These are phyloP conservation scores for Geranomyces variabilis DNA, from an alignment of 192 early-diverging fungal genomes.

Conservation along the genomic window DNA sequence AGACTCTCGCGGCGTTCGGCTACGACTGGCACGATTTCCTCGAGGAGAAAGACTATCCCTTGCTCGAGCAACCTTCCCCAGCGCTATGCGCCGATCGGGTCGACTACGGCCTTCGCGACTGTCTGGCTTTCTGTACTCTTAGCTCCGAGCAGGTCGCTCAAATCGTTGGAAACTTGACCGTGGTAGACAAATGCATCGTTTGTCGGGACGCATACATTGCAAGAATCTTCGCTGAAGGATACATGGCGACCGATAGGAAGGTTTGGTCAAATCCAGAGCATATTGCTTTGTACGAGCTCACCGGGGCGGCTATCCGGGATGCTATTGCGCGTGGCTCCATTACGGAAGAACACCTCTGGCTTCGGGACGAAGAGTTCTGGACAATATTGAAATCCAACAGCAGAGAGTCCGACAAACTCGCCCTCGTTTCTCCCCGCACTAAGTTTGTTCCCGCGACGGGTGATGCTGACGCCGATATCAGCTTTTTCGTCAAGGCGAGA, in stretches of 20 bases:
- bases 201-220: slow-evolving; percentile 19
- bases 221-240: slow-evolving; percentile 23
- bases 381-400: background rate
- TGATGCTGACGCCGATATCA: background rate
- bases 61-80: slow-evolving; percentile 20
- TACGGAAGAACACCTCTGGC: background rate
- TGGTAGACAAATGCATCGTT: slow-evolving; percentile 28
- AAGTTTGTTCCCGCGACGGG: background rate
- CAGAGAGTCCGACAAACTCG: background rate
- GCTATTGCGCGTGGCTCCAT: slow-evolving; percentile 24
- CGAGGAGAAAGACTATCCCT: slow-evolving; percentile 19
- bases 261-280: slow-evolving; percentile 19
- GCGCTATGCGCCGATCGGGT: slow-evolving; percentile 33
- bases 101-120: slow-evolving; percentile 34
- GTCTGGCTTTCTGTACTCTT: slow-evolving; percentile 25
- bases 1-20: slow-evolving; percentile 6
- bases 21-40: slow-evolving; percentile 16
- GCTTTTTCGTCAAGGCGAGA: background rate
- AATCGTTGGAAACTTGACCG: slow-evolving; percentile 15
- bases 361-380: slow-evolving; percentile 1
- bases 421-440: background rate
- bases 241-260: slow-evolving; percentile 22
- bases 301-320: slow-evolving; percentile 17
- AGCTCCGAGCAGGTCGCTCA: slow-evolving; percentile 5
- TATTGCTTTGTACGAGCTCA: slow-evolving; percentile 30